Conservation (phyloP, 495 filamentous ascomycete species). For the Monascus purpureus region DNA sequence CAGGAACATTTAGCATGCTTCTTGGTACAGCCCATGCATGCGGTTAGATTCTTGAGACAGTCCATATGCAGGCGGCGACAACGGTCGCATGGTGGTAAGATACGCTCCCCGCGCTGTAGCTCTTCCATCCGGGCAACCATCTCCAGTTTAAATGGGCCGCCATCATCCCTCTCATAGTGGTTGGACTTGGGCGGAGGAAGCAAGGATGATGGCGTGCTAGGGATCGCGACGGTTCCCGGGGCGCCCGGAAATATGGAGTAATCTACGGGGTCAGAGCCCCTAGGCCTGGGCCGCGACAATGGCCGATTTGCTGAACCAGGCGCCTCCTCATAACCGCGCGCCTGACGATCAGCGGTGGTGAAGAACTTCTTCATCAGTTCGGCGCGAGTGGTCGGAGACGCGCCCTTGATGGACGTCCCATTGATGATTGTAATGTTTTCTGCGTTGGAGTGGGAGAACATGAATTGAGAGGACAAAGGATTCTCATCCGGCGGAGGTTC, state of each 20-base stretch:
- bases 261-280: slow-evolving; percentile 23
- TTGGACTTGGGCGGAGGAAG: slow-evolving; percentile 36
- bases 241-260: slow-evolving; percentile 25
- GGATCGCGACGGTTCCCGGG: slow-evolving; percentile 34
- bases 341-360: slow-evolving; percentile 37
- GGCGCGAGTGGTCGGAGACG: slow-evolving; percentile 36
- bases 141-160: slow-evolving; percentile 46
- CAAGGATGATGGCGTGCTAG: slow-evolving; percentile 35
- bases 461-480: slow-evolving; percentile 22
- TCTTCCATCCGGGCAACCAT: slow-evolving; percentile 67
- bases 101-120: slow-evolving; percentile 52
- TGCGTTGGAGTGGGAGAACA: slow-evolving; percentile 29
- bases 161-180: slow-evolving; percentile 41
- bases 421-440: slow-evolving; percentile 37
- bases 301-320: slow-evolving; percentile 13
- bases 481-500: slow-evolving; percentile 20
- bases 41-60: slow-evolving; percentile 72
- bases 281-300: slow-evolving; percentile 19
- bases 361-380: slow-evolving; percentile 45
- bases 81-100: slow-evolving; percentile 69
- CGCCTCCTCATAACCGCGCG: slow-evolving; percentile 21
- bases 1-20: slow-evolving; percentile 80
- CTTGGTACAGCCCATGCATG: slow-evolving; percentile 75
- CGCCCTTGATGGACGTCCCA: slow-evolving; percentile 35
- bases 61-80: slow-evolving; percentile 68